Base-by-base conservation (phyloP, 1,284 basidiomycete genomes). In the Lentinula novae-zelandiae region DNA sequence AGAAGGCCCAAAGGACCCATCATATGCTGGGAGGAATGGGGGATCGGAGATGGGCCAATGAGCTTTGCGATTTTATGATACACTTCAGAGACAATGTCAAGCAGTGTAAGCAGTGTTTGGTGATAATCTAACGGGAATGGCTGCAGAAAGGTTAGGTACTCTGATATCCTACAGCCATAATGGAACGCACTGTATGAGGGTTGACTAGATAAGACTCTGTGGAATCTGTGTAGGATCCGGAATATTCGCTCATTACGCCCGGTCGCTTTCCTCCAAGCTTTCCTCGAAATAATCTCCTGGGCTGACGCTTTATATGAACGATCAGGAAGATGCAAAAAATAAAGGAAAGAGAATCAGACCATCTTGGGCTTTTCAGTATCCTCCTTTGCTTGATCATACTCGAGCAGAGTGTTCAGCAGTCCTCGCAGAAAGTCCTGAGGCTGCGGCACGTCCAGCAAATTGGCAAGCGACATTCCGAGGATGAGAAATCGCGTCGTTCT, bases 71-170 rank as follows among this genome's bases (percentile, higher is more conserved):
- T 87, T 72, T 92, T 93, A 72, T 90, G 87, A 77, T 95, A 95
- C 27, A 92, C 84, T 70, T 93, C 91, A 12, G 90, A 90, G 44
- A 95, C 82, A 50, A 95, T 88, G 69, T 95, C 93, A 60, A 94
- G 85, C 36, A 93, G 83, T 39, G 93, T 92, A 54, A 93, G 82
- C 34, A 94, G 82, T 5, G 90, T 91, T 74, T 95, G 89, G 66
- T 92, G 88, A 69, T 95, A 95, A 73, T 95, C 93, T 57, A 95
- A 73, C 3, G 87, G 77, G 73, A 95, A 95, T 15, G 92, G 90
- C 92, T 94, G 64, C 10, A 57, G 36, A 42, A 42, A 22, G 22
- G 5, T 44, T 50, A 36, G 63, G 49, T 15, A 54, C 52, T 55
- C 38, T 31, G 42, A 20, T 40, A 34, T 33, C 27, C 20, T 36